phyloP scores from a whole-genome alignment of 2,329 filamentous ascomycete genomes.

The Colletotrichum liriopes region DNA sequence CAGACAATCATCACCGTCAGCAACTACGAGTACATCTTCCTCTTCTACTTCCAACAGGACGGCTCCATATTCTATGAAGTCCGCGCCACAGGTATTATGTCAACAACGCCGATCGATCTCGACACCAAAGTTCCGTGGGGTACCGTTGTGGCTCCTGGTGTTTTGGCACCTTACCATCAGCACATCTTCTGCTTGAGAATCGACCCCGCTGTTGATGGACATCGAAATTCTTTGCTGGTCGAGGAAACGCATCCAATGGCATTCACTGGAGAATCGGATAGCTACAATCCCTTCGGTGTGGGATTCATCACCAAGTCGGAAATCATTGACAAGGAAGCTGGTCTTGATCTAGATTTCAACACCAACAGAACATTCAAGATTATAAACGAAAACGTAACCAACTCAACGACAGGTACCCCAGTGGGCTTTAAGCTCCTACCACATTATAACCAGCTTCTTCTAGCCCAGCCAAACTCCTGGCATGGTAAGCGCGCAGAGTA shows the following conservation, averaged over 20 bases:
- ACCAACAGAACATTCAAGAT: slow-evolving; percentile 66
- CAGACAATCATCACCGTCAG: slow-evolving; percentile 77
- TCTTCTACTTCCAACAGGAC: slow-evolving; percentile 67
- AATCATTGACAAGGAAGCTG: slow-evolving; percentile 59
- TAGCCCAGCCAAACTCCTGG: slow-evolving; percentile 57
- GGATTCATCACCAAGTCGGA: slow-evolving; percentile 61
- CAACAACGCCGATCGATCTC: slow-evolving; percentile 63
- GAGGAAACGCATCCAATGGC: slow-evolving; percentile 61
- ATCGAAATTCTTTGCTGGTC: slow-evolving; percentile 66
- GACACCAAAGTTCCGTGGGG: slow-evolving; percentile 70
- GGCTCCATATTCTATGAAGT: slow-evolving; percentile 58
- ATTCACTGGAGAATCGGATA: slow-evolving; percentile 45
- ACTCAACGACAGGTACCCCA: slow-evolving; percentile 60
- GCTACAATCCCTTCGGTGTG: slow-evolving; percentile 67
- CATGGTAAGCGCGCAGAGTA: slow-evolving; percentile 61
- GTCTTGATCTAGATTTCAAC: slow-evolving; percentile 66
- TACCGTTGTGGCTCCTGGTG: slow-evolving; percentile 75
- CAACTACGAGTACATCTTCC: slow-evolving; percentile 74
- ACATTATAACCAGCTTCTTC: slow-evolving; percentile 62
- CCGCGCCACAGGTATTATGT: slow-evolving; percentile 61
- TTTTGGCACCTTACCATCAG: slow-evolving; percentile 77
- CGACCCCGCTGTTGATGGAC: slow-evolving; percentile 76
- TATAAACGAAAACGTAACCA: slow-evolving; percentile 60
- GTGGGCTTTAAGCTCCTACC: slow-evolving; percentile 64
- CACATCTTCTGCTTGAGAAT: slow-evolving; percentile 77